Percentiles rank a stretch among this genome's conserved stretches.
These are phyloP conservation scores for Starmerella apicola DNA, from an alignment of 805 yeast genomes.

Conservation along the genomic window DNA sequence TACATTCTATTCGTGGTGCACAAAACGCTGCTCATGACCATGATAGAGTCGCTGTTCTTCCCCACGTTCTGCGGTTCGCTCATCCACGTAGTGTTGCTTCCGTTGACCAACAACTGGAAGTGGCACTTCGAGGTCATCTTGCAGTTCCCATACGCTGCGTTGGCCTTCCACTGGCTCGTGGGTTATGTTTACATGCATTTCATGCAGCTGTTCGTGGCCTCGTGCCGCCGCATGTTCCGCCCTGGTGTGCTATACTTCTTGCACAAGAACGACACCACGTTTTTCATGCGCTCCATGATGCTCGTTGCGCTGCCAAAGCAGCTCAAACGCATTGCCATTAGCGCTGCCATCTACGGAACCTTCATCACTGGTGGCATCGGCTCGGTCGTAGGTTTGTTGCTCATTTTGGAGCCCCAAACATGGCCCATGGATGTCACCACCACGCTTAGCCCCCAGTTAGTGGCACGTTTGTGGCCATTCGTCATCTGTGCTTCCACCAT, in stretches of 20 bases:
- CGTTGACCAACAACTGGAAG: slow-evolving; percentile 28
- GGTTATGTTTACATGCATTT: slow-evolving; percentile 83
- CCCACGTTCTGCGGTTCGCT: slow-evolving; percentile 79
- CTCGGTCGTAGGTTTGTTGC: slow-evolving; percentile 39
- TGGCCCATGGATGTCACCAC: slow-evolving; percentile 12
- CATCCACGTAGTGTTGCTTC: slow-evolving; percentile 55
- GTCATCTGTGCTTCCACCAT: slow-evolving; percentile 22
- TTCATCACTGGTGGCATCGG: slow-evolving; percentile 72
- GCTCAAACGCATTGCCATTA: slow-evolving; percentile 59
- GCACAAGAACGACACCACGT: slow-evolving; percentile 89
- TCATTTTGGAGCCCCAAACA: slow-evolving; percentile 22
- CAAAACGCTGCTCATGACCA: slow-evolving; percentile 64
- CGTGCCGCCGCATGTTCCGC: slow-evolving; percentile 67
- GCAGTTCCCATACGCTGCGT: slow-evolving; percentile 7
- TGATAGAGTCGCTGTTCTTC: slow-evolving; percentile 69
- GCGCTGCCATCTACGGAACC: slow-evolving; percentile 30
- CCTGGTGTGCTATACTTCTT: slow-evolving; percentile 86
- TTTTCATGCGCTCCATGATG: slow-evolving; percentile 75
- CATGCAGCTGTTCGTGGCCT: slow-evolving; percentile 75
- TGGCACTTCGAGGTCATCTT: slow-evolving; percentile 4
- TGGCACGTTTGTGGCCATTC: slow-evolving; percentile 14
- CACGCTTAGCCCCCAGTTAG: neutral
- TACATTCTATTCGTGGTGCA: slow-evolving; percentile 36
- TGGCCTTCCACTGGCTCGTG: slow-evolving; percentile 42
- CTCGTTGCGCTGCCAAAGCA: slow-evolving; percentile 65